Conservation (phyloP, 176 grass and related monocot species). For the Lolium perenne region DNA sequence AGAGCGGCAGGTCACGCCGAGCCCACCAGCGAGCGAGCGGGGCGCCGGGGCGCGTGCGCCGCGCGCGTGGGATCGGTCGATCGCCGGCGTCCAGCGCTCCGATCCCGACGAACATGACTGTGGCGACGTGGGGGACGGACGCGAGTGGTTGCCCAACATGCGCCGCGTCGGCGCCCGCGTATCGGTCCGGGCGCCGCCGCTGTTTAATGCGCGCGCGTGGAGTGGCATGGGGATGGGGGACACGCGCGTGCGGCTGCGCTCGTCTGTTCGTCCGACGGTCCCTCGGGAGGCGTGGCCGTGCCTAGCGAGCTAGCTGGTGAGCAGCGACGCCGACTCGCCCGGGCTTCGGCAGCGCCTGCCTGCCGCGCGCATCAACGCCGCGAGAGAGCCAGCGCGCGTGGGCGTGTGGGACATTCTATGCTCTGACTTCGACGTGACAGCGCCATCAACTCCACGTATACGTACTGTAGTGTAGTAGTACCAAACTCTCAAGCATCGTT, state of each 20-base stretch:
- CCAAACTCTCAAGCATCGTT: too few relatives aligned
- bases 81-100: background rate
- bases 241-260: constrained; percentile 42
- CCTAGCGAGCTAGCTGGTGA: background rate
- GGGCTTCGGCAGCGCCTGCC: background rate
- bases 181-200: background rate
- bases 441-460: background rate
- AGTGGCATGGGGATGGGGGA: constrained; percentile 32
- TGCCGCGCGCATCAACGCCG: background rate
- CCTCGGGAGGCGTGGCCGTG: constrained; percentile 33
- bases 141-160: background rate
- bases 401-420: background rate
- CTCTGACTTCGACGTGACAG: constrained; percentile 8
- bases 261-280: constrained; percentile 12
- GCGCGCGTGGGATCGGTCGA: background rate
- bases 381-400: background rate
- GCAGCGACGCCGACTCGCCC: background rate
- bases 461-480: too few relatives aligned
- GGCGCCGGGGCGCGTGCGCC: constrained; percentile 5
- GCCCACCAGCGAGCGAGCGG: background rate
- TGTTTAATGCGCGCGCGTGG: background rate
- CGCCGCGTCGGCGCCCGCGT: background rate
- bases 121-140: constrained; percentile 6
- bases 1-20: background rate
- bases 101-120: constrained; percentile 49